A percentile compares a stretch with the other conserved stretches of the same genome.
Evolutionary conservation across 371 early-diverging fungal genomes (phyloP).

Genomic region (Ordospora colligata): DNA sequence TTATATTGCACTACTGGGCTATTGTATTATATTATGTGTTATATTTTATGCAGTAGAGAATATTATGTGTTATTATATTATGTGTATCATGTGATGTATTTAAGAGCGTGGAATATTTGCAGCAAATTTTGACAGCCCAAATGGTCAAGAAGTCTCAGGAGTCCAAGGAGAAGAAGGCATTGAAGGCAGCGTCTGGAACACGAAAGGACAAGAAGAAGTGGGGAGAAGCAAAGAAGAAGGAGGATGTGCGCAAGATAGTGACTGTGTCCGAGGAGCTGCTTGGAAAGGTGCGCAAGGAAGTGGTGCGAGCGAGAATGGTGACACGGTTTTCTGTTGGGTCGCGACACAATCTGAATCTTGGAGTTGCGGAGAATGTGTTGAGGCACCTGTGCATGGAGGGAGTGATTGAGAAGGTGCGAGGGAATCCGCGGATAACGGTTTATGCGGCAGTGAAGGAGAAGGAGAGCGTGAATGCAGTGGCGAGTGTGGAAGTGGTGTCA

Average conservation of each 20-base stretch:
- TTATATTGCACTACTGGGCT: too few species aligned
- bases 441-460: not conserved
- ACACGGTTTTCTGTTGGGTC: constrained; percentile 43
- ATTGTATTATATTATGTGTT: too few species aligned
- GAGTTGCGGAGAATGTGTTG: constrained; percentile 50
- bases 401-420: not conserved
- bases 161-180: constrained; percentile 49
- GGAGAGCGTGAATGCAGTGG: not conserved
- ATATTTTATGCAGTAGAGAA: not conserved
- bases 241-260: constrained; percentile 34
- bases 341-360: constrained; percentile 47
- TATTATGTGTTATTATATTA: not conserved
- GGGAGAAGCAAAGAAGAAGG: constrained; percentile 47
- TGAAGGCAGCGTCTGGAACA: constrained; percentile 39
- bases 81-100: not conserved
- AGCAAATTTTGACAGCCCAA: not conserved
- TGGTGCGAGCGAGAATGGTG: constrained; percentile 37
- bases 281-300: constrained; percentile 56
- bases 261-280: constrained; percentile 45
- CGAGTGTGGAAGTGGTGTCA: too few species aligned
- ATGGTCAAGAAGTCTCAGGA: constrained; percentile 54
- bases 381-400: constrained; percentile 23
- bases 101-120: not conserved
- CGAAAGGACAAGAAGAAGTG: constrained; percentile 59
- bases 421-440: not conserved